Percentiles rank a stretch among this genome's conserved stretches.
Evolutionary conservation across 2,329 filamentous ascomycete species (phyloP).

Genomic region (Arthrinium phaeospermum): DNA sequence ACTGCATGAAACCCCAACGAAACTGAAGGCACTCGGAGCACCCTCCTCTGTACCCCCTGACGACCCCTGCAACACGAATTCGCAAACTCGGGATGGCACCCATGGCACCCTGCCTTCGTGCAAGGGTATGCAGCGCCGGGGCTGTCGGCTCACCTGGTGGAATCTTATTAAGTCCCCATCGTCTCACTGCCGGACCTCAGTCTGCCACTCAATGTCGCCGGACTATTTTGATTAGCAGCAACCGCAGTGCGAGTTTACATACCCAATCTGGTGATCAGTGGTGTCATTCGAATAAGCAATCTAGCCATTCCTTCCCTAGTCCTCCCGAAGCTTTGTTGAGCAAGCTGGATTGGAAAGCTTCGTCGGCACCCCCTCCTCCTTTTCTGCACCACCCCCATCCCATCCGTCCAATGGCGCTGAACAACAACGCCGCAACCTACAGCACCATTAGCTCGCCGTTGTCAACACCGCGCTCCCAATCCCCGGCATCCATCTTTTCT

Average conservation of each 20-base stretch:
- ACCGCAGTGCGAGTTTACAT: constrained; percentile 20
- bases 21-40: constrained; percentile 16
- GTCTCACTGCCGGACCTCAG: constrained; percentile 20
- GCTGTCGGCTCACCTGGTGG: constrained; percentile 10
- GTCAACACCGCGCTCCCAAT: constrained; percentile 59
- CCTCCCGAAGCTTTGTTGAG: constrained; percentile 22
- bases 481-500: constrained; percentile 53
- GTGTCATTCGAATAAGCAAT: constrained; percentile 14
- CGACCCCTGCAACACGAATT: constrained; percentile 15
- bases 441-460: constrained; percentile 57
- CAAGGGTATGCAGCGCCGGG: constrained; percentile 19
- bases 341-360: constrained; percentile 21
- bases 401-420: constrained; percentile 49
- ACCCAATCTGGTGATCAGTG: constrained; percentile 16
- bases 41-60: constrained; percentile 5
- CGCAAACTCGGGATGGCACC: constrained; percentile 18
- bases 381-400: constrained; percentile 28
- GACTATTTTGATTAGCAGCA: constrained; percentile 22
- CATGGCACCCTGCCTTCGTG: constrained; percentile 9
- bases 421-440: constrained; percentile 45
- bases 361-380: constrained; percentile 9
- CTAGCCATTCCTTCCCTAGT: constrained; percentile 19
- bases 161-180: constrained; percentile 19
- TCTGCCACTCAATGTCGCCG: constrained; percentile 13
- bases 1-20: constrained; percentile 21